Base-by-base conservation (phyloP, 805 yeast genomes). In the Kluyveromyces nonfermentans region DNA sequence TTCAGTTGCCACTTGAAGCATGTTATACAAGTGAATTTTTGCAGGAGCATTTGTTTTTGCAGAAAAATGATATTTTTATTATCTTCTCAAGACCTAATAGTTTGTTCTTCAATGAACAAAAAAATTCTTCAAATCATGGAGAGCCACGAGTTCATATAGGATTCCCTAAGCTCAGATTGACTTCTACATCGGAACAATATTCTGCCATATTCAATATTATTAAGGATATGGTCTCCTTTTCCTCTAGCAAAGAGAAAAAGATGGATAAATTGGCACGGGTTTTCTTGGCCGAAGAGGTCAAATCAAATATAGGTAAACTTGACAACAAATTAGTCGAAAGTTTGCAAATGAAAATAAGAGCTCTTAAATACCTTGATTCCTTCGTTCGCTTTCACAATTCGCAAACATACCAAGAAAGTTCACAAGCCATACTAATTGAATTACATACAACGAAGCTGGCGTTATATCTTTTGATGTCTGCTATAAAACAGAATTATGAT, bases 1-100 rank as follows among this genome's bases (percentile, higher is more conserved):
- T 86, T 0, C 73, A 76, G 72, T 52, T 81, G 17, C 84, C 85
- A 0, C 51, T 78, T 42, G 88, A 81, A 55, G 70, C 77, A 52
- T 77, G 82, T 54, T 75, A 74, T 50, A 72, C 73, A 37, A 68
- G 73, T 9, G 65, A 67, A 0, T 39, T 64, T 5, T 55, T 79
- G 41, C 62, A 62, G 4, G 67, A 70, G 17, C 66, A 72, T 41
- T 61, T 73, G 5, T 69, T 80, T 33, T 64, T 80, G 31, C 72
- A 75, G 45, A 68, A 76, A 44, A 67, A 75, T 35, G 75, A 83
- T 0, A 62, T 72, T 65, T 80, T 74, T 1, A 46, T 76, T 19
- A 62, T 75, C 1, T 65, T 67, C 45, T 69, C 67, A 9, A 67
- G 68, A 40, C 83, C 84, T 1, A 80, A 81, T 53, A 64, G 66